Base-by-base conservation (phyloP, 306 rosid species). In the Cercis canadensis region DNA sequence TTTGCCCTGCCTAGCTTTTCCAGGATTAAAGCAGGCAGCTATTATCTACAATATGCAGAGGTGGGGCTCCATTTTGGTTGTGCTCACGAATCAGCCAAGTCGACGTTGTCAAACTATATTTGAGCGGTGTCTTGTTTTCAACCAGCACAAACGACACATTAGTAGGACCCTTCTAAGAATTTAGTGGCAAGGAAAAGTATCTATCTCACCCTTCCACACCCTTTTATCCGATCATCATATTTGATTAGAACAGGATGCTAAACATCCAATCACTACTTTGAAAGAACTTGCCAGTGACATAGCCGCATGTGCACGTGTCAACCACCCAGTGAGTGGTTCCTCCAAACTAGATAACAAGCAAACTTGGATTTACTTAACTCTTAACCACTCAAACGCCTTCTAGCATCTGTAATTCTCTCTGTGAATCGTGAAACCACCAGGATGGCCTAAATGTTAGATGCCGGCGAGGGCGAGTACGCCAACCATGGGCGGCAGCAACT, bases 381-480 rank as follows among this genome's bases (percentile, higher is more conserved):
- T 32, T 31, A 31, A 49, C 81, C 86, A 77, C 74, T 75, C 82
- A 83, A 75, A 80, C 54, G 5, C 45, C 75, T 50, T 14, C 31
- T 61, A 31, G 34, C 57, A 74, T 34, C 17, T 69, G 15, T 46
- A 18, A 41, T 39, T 62, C 71, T 58, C 68, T 21, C 6, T 24
- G 36, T 52, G 64, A 50, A 74, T 24, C 76, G 36, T 52, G 64
- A 50, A 74, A 33, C 76, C 39, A 45, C 69, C 60, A 60, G 31
- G 62, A 86, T 79, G 90, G 59, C 62, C 82, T 91, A 85, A 84
- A 92, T 89, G 97, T 76, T 87, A 61, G 63, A 82, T 8, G 52
- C 72, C 69, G 78, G 68, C 5, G 85, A 83, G 34, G 79, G 66
- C 6, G 87, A 82, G 29, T 84, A 12, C 79, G 50, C 52, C 50